These are phyloP conservation scores for Cyberlindnera japonica DNA, from an alignment of 805 yeast species.

Conservation along the genomic window DNA sequence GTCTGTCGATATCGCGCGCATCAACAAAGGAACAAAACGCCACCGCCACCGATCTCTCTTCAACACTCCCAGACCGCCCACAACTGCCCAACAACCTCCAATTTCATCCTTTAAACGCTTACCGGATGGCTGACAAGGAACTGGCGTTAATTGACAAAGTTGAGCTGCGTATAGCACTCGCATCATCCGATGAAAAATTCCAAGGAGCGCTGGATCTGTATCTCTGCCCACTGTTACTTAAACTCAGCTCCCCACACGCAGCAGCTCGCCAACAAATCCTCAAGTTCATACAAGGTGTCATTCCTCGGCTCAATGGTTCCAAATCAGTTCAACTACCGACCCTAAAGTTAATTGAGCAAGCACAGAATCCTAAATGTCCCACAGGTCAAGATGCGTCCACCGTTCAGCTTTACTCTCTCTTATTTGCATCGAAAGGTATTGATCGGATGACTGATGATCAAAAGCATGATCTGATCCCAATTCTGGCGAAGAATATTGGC, in stretches of 20 bases:
- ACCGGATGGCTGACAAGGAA: slow-evolving; percentile 40
- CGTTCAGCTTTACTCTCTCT: slow-evolving; percentile 58
- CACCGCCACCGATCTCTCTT: slow-evolving; percentile 9
- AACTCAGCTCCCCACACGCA: slow-evolving; percentile 66
- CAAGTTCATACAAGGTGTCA: slow-evolving; percentile 60
- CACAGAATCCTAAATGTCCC: slow-evolving; percentile 48
- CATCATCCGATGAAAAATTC: slow-evolving; percentile 62
- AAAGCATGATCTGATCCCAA: slow-evolving; percentile 40
- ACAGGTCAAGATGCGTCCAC: slow-evolving; percentile 32
- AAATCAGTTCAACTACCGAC: slow-evolving; percentile 59
- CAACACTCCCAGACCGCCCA: neutral
- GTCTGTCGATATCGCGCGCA: neutral
- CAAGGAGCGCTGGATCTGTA: slow-evolving; percentile 57
- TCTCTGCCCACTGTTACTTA: slow-evolving; percentile 73
- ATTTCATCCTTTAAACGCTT: too few relatives aligned
- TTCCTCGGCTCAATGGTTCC: slow-evolving; percentile 61
- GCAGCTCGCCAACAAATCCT: slow-evolving; percentile 66
- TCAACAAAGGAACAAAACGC: slow-evolving; percentile 4
- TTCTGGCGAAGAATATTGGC: slow-evolving; percentile 45
- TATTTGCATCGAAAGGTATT: slow-evolving; percentile 66
- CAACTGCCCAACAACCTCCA: too few relatives aligned
- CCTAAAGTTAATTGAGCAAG: slow-evolving; percentile 58
- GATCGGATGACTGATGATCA: slow-evolving; percentile 46
- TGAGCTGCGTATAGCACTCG: slow-evolving; percentile 76
- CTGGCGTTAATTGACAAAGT: slow-evolving; percentile 66